Evolutionary conservation across 768 basidiomycete genomes (phyloP).

Genomic region (Leccinum rimulosum): DNA sequence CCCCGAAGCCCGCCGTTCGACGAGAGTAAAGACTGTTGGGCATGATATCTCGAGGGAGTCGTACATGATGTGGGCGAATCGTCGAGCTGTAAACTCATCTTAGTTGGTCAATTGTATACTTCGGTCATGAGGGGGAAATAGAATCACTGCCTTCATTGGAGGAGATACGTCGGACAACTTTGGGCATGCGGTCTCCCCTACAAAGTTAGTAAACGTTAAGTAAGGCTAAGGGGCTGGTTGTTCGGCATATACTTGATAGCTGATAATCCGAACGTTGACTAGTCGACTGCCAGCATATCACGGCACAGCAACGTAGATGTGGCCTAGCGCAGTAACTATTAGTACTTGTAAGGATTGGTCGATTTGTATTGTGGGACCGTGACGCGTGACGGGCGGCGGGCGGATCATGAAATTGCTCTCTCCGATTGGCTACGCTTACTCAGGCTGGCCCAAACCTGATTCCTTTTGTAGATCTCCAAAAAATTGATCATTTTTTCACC

Average conservation of each 20-base stretch:
- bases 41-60: conserved; percentile 73
- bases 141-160: not conserved
- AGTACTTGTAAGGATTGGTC: not conserved
- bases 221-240: not conserved
- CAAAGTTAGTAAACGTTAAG: not conserved
- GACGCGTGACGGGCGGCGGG: not conserved
- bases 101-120: conserved; percentile 9
- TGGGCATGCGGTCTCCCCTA: not conserved
- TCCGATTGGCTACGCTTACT: conserved; percentile 9
- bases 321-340: too few relatives aligned
- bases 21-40: conserved; percentile 60
- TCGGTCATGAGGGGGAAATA: not conserved
- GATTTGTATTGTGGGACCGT: not conserved
- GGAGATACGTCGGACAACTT: not conserved
- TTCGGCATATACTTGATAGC: too few relatives aligned
- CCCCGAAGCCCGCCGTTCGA: conserved; percentile 79
- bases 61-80: conserved; percentile 88
- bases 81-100: conserved; percentile 53
- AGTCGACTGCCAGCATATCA: too few relatives aligned
- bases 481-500: not conserved
- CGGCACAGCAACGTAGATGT: too few relatives aligned
- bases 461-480: not conserved
- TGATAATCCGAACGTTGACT: too few relatives aligned
- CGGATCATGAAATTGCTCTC: conserved; percentile 4
- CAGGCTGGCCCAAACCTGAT: not conserved